Base-by-base conservation (phyloP, 176 grass and related monocot species). In the Saccharum spontaneum region DNA sequence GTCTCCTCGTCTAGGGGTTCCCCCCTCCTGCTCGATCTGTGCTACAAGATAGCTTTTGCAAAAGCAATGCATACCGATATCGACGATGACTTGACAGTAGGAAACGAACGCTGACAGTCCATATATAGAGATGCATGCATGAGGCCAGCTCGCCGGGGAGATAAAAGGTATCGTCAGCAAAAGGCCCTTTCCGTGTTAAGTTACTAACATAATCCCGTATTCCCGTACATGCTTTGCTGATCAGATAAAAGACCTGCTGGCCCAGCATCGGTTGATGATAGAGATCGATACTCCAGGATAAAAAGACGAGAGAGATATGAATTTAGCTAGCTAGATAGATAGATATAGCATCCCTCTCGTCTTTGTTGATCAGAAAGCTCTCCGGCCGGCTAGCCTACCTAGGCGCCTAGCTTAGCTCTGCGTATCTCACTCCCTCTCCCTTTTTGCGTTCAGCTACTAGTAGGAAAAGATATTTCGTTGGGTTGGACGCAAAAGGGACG, bases 351-450 rank as follows among this genome's bases (percentile, higher is more conserved):
- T 60, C 74, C 83, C 76, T 69, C 66, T 52, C 75, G 26, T 83
- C 80, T 88, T 90, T 89, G 89, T 88, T 87, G 84, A 86, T 84
- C 37, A 80, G 85, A 91, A 77, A 91, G 84, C 18, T 48, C n/a
- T 48, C 18, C 13, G 75, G 39, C 71, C 70, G 30, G 69, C 11
- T 13, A n/a, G 24, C 43, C n/a, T 67, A 67, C 6, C 28, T 73
- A 18, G 43, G 62, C 24, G 62, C 62, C 61, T 30, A 30, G 23
- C 10, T 63, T 63, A 33, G 34, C 86, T 92, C 87, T 89, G 36
- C 70, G 76, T 76, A 52, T 82, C 81, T 88, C 78, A 50, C 65
- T 11, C 40, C 26, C 75, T 38, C 37, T 15, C 33, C 48, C 39
- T 63, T 69, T 88, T 90, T 86, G 86, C 54, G 67, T 81, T 18